These are phyloP conservation scores for Pterocarpus santalinus DNA, from an alignment of 306 rosid genomes.

Conservation along the genomic window DNA sequence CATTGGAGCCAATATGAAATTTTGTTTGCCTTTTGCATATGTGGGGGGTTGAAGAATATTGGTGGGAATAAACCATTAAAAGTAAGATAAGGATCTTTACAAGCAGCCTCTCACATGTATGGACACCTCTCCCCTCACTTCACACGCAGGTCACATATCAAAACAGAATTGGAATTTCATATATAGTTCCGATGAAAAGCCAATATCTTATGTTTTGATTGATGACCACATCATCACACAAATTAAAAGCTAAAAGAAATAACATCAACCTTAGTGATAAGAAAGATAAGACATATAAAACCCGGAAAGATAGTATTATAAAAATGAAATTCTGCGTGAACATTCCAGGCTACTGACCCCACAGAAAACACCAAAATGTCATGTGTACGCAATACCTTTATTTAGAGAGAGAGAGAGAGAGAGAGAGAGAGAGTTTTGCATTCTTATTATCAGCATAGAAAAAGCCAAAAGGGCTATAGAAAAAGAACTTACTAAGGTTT, in stretches of 20 bases:
- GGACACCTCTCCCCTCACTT: slow-evolving; percentile 40
- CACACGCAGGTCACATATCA: slow-evolving; percentile 23
- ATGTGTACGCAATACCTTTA: slow-evolving; percentile 30
- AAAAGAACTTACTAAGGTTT: slow-evolving; percentile 19
- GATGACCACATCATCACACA: slow-evolving; percentile 13
- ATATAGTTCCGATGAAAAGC: neutral
- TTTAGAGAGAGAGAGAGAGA: neutral
- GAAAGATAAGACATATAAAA: neutral
- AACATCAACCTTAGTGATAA: slow-evolving; percentile 18
- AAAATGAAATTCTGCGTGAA: slow-evolving; percentile 16
- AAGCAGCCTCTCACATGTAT: slow-evolving; percentile 30
- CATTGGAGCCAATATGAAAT: neutral
- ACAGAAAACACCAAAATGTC: slow-evolving; percentile 38
- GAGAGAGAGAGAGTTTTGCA: neutral
- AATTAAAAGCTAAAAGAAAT: slow-evolving; percentile 6
- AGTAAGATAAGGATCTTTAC: slow-evolving; percentile 41
- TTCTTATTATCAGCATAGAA: neutral
- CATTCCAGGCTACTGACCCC: slow-evolving; percentile 35
- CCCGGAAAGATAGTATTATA: neutral
- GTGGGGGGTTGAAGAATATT: slow-evolving; percentile 30
- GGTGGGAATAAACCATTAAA: slow-evolving; percentile 26
- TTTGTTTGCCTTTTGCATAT: slow-evolving; percentile 4
- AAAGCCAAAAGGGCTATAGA: neutral
- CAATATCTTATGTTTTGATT: slow-evolving; percentile 8
- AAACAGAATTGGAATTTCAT: slow-evolving; percentile 22